phyloP scores from a whole-genome alignment of 2,329 filamentous ascomycete species.

The Eutypa lata region DNA sequence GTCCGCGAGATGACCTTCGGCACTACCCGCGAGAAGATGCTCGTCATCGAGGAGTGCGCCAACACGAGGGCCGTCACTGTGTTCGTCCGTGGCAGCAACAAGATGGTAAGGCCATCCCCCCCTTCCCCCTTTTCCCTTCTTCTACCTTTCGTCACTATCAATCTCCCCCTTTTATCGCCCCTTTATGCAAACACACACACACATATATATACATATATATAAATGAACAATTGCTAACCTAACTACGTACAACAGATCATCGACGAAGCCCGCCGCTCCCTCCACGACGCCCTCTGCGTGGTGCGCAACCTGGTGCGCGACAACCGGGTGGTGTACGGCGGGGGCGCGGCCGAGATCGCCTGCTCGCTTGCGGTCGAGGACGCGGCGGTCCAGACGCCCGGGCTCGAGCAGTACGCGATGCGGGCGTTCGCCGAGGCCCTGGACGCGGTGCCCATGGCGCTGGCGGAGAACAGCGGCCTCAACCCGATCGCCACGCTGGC shows the following conservation, averaged over 20 bases:
- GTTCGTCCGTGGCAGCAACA: conserved; percentile 97
- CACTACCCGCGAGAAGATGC: conserved; percentile 98
- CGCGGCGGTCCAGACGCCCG: conserved; percentile 88
- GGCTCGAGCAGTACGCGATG: conserved; percentile 99
- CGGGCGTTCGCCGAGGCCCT: conserved; percentile 94
- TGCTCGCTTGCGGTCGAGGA: conserved; percentile 96
- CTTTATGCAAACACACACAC: neutral
- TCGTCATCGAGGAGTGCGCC: conserved; percentile 98
- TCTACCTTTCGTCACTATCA: no score
- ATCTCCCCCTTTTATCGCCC: no score
- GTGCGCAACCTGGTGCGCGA: conserved; percentile 94
- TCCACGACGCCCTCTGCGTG: conserved; percentile 96
- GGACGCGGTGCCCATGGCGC: conserved; percentile 88
- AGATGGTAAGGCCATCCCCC: conserved; percentile 94
- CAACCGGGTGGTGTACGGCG: conserved; percentile 96
- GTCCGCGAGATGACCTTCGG: conserved; percentile 96
- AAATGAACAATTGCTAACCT: no score
- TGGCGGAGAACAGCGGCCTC: conserved; percentile 95
- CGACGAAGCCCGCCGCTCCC: conserved; percentile 94
- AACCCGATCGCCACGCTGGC: conserved; percentile 95
- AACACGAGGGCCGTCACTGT: conserved; percentile 95
- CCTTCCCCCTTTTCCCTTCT: no score
- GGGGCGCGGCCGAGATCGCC: conserved; percentile 93
- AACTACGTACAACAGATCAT: conserved; percentile 67
- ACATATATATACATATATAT: no score